A percentile compares a stretch with the other conserved stretches of the same genome.
These are phyloP conservation scores for Vigna reflexopilosa DNA, from an alignment of 306 rosid species.

Conservation along the genomic window DNA sequence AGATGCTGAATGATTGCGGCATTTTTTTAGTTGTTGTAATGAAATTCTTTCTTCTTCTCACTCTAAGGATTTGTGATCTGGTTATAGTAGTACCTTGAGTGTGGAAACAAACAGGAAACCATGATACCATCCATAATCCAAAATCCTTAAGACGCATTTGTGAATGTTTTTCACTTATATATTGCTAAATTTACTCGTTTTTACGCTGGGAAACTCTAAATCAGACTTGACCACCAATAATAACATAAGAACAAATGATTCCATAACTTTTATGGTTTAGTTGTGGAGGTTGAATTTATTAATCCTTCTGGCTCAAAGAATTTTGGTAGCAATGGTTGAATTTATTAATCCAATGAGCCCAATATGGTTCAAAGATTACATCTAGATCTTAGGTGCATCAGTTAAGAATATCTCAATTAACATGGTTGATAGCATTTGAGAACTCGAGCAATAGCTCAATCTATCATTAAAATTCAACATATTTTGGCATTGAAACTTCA, in stretches of 20 bases:
- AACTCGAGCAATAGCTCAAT: background rate
- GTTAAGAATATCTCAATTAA: background rate
- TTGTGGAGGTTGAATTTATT: background rate
- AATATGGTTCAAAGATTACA: background rate
- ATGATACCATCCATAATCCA: too few species aligned
- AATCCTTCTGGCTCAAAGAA: background rate
- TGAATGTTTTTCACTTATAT: too few species aligned
- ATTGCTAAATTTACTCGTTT: too few species aligned
- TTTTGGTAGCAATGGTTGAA: background rate
- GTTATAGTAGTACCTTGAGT: background rate
- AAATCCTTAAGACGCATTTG: too few species aligned
- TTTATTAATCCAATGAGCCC: background rate
- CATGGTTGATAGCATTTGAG: background rate
- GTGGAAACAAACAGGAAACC: background rate
- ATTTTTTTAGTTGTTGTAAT: slow-evolving; percentile 7
- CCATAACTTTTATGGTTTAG: background rate
- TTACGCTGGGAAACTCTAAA: too few species aligned
- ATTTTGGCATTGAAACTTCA: slow-evolving; percentile 11
- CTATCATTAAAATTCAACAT: background rate
- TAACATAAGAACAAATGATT: background rate
- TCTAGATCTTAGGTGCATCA: background rate
- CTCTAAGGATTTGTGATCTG: background rate
- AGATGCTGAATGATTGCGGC: background rate
- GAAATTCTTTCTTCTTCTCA: background rate
- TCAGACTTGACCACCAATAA: too few species aligned